phyloP scores from a whole-genome alignment of 1,284 basidiomycete species.

The Takashimella koratensis region DNA sequence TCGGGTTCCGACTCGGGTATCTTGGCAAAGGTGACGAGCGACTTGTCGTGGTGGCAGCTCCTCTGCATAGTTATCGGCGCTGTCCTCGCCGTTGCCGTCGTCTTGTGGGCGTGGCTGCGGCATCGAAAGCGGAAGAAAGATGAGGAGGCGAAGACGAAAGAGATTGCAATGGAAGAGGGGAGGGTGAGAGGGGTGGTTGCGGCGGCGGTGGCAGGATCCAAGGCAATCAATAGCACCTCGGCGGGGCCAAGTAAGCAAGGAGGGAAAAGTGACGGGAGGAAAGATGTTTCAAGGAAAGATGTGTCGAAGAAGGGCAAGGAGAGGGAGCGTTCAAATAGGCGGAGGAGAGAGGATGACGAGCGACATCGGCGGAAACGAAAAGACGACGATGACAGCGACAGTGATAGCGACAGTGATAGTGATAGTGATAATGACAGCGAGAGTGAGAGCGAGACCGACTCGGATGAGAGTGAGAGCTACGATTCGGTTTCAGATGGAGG shows the following conservation, averaged over 20 bases:
- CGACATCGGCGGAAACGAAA: slow-evolving; percentile 1
- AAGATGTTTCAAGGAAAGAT: not conserved
- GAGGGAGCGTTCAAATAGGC: no score
- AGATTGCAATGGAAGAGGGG: slow-evolving; percentile 7
- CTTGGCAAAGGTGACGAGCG: slow-evolving; percentile 16
- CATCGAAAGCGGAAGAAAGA: slow-evolving; percentile 12
- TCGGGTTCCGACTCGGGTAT: not conserved
- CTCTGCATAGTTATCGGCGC: slow-evolving; percentile 25
- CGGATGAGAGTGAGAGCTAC: slow-evolving; percentile 15
- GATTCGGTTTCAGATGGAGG: slow-evolving; percentile 23
- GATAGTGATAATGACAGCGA: slow-evolving; percentile 5
- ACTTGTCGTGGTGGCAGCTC: slow-evolving; percentile 38
- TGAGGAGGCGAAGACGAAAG: slow-evolving; percentile 15
- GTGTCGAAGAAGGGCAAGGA: not conserved
- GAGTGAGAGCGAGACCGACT: no score
- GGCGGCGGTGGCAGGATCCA: not conserved
- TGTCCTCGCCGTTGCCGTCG: slow-evolving; percentile 13
- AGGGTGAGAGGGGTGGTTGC: slow-evolving; percentile 6
- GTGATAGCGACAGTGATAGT: not conserved
- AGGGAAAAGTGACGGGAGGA: slow-evolving; percentile 6
- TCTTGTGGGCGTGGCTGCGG: slow-evolving; percentile 20
- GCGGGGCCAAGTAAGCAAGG: not conserved
- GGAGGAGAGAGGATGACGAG: no score
- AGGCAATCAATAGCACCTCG: not conserved
- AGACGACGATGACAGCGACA: not conserved